Evolutionary conservation across 176 grass and related monocot genomes (phyloP), one percentile per base, ranked within the genome.

Genomic region (Cenchrus purpureus): DNA sequence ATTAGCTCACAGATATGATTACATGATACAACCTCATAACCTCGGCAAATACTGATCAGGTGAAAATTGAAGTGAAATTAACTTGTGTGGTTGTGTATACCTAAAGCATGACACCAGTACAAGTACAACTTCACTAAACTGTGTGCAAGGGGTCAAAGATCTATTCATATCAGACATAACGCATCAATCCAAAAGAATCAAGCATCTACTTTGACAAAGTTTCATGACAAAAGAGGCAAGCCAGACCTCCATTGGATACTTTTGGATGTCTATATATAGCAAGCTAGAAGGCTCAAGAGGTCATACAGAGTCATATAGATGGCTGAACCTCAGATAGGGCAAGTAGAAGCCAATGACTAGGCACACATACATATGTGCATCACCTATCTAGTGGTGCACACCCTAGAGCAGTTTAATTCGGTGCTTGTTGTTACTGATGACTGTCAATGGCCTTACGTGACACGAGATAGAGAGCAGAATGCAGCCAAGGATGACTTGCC

Each of bases 401-500:
- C 62, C 73, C 13, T 73, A 78, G 17, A 57, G 25, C 54, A 64
- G 65, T 77, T 65, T n/a, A 78, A 25, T 71, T 80, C 8, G 65
- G 53, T 71, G 54, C 53, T 48, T 82, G 34, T 71, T 70, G 19
- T 43, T 43, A 62, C 76, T 45, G 79, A 81, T 77, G 25, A 22
- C 55, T 61, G 46, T 71, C 55, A 66, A 79, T 42, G 61, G 91
- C 75, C 89, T 65, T 85, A 71, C 85, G 74, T 97, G 94, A 94
- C 79, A 82, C 7, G 83, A 85, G 85, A 81, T 31, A 82, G 83
- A 94, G 89, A 92, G 55, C 12, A 32, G 80, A 92, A 87, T 91
- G 90, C 83, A 97, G 92, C 92, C 90, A 94, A 97, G 94, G 91
- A 94, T 94, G 89, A 94, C 92, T 94, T 94, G 92, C 92, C 92